phyloP scores from a whole-genome alignment of 352 stramenopile genomes.

The Phytopythium montanum region DNA sequence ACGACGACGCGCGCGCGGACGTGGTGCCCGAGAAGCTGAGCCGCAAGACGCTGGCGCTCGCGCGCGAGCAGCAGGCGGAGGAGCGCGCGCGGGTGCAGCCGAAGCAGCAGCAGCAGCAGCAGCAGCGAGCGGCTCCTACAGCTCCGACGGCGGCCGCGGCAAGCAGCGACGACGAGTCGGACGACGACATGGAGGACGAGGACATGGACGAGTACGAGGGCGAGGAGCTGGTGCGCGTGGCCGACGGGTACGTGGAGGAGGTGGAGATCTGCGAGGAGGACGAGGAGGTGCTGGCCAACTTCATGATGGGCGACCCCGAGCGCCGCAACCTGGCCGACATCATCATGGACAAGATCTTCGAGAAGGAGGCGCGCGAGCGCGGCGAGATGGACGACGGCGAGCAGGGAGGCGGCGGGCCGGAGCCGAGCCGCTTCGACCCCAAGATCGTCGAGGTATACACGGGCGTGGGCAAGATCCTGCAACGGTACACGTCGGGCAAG shows the following conservation, averaged over 20 bases:
- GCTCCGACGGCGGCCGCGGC: conserved; percentile 22
- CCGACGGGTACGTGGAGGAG: conserved; percentile 90
- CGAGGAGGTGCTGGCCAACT: conserved; percentile 83
- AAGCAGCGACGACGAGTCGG: conserved; percentile 65
- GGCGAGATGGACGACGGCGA: conserved; percentile 72
- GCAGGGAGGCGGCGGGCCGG: conserved; percentile 39
- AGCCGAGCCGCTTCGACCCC: conserved; percentile 73
- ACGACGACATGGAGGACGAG: conserved; percentile 83
- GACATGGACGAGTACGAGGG: conserved; percentile 87
- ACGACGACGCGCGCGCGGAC: conserved; percentile 55
- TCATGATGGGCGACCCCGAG: conserved; percentile 82
- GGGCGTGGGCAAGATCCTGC: conserved; percentile 96
- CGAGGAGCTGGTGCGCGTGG: conserved; percentile 86
- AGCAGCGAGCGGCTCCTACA: background rate
- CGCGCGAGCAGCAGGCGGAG: conserved; percentile 74
- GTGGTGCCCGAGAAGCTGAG: conserved; percentile 81
- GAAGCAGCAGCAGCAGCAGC: conserved; percentile 28
- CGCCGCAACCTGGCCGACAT: conserved; percentile 97
- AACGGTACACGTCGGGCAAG: conserved; percentile 97
- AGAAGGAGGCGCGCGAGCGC: conserved; percentile 91
- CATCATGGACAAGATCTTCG: conserved; percentile 99
- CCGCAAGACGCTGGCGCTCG: conserved; percentile 74
- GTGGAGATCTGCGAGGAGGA: conserved; percentile 87
- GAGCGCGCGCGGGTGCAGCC: conserved; percentile 51
- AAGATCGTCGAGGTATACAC: conserved; percentile 99